A percentile compares a stretch with the other conserved stretches of the same genome.
phyloP scores from a whole-genome alignment of 1,284 basidiomycete species.

The Trichosporon coremiiforme region DNA sequence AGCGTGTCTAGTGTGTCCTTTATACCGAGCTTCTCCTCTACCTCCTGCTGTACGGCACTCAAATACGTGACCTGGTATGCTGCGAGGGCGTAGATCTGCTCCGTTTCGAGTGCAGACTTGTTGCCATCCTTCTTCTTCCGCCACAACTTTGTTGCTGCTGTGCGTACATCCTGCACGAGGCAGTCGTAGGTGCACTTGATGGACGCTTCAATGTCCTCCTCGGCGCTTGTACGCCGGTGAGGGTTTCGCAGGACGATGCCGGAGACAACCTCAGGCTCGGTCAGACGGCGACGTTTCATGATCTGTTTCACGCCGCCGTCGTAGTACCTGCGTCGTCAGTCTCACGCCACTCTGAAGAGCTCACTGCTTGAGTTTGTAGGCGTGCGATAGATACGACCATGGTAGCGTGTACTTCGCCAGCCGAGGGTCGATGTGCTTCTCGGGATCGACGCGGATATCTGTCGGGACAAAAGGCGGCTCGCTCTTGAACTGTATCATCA shows the following conservation, averaged over 20 bases:
- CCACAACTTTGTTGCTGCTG: neutral
- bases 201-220: conserved; percentile 35
- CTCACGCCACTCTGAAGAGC: neutral
- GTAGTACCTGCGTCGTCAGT: conserved; percentile 18
- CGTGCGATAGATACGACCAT: conserved; percentile 29
- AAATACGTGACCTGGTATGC: conserved; percentile 42
- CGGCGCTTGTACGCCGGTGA: conserved; percentile 26
- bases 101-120: conserved; percentile 18
- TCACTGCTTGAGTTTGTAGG: conserved; percentile 34
- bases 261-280: conserved; percentile 37
- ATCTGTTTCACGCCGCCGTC: conserved; percentile 25
- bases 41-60: conserved; percentile 17
- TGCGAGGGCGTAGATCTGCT: conserved; percentile 37
- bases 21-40: conserved; percentile 21
- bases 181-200: neutral
- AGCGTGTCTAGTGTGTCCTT: conserved; percentile 9
- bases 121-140: conserved; percentile 7
- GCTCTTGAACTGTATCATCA: conserved; percentile 1
- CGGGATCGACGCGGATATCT: neutral
- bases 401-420: conserved; percentile 32
- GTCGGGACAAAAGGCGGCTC: conserved; percentile 5
- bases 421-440: conserved; percentile 21
- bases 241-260: conserved; percentile 35
- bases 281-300: conserved; percentile 33
- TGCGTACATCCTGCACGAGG: neutral